Base-by-base conservation (phyloP, 1,139 yeast species). In the Saccharomycopsis hybrid region DNA sequence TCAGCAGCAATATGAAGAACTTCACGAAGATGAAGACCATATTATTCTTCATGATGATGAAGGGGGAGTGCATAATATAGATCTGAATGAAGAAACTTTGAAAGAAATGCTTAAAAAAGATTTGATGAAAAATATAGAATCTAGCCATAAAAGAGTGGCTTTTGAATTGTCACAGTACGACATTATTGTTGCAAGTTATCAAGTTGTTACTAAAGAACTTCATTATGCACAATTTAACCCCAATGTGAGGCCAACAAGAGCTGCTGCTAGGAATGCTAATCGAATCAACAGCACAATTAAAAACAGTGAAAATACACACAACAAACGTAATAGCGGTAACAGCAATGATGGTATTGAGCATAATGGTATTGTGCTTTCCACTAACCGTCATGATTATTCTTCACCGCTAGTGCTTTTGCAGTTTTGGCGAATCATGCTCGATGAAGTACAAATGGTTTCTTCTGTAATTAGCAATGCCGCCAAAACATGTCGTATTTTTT, bases 401-500 rank as follows among this genome's bases (percentile, higher is more conserved):
- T 85, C 95, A 0, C 97, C 97, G 0, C 67, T 92, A 27, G 85
- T 89, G 69, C 68, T 85, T 43, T 66, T 84, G 11, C 89, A 90
- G 58, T 92, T 90, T 65, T 86, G 95, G 89, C 72, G 98, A 54
- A 85, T 92, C 1, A 77, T 90, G 1, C 66, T 90, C 38, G 98
- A 92, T 68, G 98, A 92, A 65, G 97, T 87, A 1, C 98, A 92
- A 65, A 86, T 89, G 92, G 85, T 92, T 2, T 80, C 87, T 4
- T 77, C 82, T 3, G 82, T 84, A 25, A 73, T 80, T 1, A 78
- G 92, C 1, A 76, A 85, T 47, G 88, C 94, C 1, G 88, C 95
- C 29, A 80, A 78, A 55, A 86, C 88, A 52, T 89, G 96, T 0
- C 72, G 86, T 2, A 68, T 85, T 40, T 78, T 92, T 28, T 95